Evolutionary conservation across 176 grass and related monocot species (phyloP).

Genomic region (Aegilops sharonensis): DNA sequence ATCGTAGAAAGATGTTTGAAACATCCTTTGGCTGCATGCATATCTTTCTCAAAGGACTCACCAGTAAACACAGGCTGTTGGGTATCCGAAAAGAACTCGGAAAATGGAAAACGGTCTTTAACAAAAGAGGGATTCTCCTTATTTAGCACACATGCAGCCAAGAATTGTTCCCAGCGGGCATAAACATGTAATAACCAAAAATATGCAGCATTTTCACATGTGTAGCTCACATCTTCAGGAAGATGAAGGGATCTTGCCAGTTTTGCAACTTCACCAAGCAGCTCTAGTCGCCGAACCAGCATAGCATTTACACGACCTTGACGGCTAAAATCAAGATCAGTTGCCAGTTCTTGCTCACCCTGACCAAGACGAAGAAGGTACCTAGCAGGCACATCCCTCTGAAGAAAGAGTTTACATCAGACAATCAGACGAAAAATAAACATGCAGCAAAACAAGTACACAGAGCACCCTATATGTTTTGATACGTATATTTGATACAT

Average conservation of each 20-base stretch:
- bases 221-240: slow-evolving; percentile 87
- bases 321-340: slow-evolving; percentile 99
- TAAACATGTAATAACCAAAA: slow-evolving; percentile 98
- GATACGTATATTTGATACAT: background rate
- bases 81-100: slow-evolving; percentile 68
- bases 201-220: slow-evolving; percentile 94
- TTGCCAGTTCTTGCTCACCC: slow-evolving; percentile 96
- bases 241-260: slow-evolving; percentile 77
- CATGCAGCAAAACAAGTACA: background rate
- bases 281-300: slow-evolving; percentile 84
- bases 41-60: slow-evolving; percentile 92
- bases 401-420: slow-evolving; percentile 31
- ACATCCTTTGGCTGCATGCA: slow-evolving; percentile 93
- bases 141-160: slow-evolving; percentile 72
- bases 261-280: slow-evolving; percentile 87
- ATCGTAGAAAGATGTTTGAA: slow-evolving; percentile 90
- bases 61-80: slow-evolving; percentile 68
- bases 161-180: slow-evolving; percentile 88
- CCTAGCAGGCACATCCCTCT: slow-evolving; percentile 98
- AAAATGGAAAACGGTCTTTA: slow-evolving; percentile 87
- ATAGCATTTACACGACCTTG: slow-evolving; percentile 97
- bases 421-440: slow-evolving; percentile 21
- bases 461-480: background rate
- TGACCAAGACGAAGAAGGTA: slow-evolving; percentile 98
- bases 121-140: slow-evolving; percentile 70